Base-by-base conservation (phyloP, 148 eudicot genomes). In the Rhododendron simsii region DNA sequence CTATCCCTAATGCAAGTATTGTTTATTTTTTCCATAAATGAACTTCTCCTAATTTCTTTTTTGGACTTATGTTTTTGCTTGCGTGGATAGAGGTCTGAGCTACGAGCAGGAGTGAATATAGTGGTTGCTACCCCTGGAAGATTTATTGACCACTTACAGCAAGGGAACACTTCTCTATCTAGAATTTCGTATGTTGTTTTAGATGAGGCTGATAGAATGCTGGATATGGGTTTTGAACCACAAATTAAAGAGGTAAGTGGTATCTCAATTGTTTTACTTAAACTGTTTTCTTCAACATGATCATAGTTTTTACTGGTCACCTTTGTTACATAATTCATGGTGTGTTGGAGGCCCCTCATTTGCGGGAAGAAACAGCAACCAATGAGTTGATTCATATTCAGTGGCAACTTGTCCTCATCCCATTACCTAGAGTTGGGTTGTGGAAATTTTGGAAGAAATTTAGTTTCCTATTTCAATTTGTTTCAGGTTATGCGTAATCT, bases 81-180 rank as follows among this genome's bases (percentile, higher is more conserved):
- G 20, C 59, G 18, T 16, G 83, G 47, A 90, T 88, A 91, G 93
- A 91, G 92, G 87, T 90, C 92, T 79, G 93, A 91, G 87, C 85
- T 90, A 67, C 91, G 93, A 61, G 87, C 91, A 75, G 93, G 93
- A 85, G 93, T 92, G 30, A 67, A 78, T 75, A 71, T 92, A 84
- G 93, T 92, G 57, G 92, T 92, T 85, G 93, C 92, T 83, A 92
- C 93, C 83, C 93, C 93, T 21, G 93, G 93, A 86, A 89, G 93
- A 88, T 89, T 92, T 80, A 92, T 92, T 81, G 93, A 92, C 85
- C 92, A 90, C 84, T 86, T 92, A 67, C 92, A 92, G 85, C 92
- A 90, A 86, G 92, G 92, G 81, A 90, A 90, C 84, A 89, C 91
- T 28, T 90, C 87, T n/a, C 87, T 92, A 39, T 84, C 89, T 55